Evolutionary conservation across 768 basidiomycete species (phyloP), one percentile per base, ranked within the genome.

Genomic region (Lepiota venenata): DNA sequence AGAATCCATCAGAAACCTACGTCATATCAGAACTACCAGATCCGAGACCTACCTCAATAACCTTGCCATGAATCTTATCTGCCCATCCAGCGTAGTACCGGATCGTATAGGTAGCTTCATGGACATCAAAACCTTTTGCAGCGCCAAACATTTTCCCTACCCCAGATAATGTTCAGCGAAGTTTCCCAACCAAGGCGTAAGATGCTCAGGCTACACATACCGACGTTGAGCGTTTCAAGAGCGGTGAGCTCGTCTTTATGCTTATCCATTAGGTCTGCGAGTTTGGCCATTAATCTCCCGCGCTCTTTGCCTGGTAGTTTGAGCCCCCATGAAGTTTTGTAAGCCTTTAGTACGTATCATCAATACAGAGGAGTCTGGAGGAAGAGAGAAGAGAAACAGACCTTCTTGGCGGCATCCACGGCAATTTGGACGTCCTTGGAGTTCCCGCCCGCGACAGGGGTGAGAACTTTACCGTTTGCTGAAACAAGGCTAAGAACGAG

Each of bases 51-150:
- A 32, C 32, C 8, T 93, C 89, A 65, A 92, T 84, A 5, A 82
- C 83, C 66, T 89, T 81, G 2, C 88, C 91, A 5, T 78, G 73
- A 47, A 88, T 71, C 73, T 95, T 96, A 74, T 94, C 93, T 20
- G 92, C 90, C 85, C 90, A 91, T 15, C 93, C 94, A 44, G 84
- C 90, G 61, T 88, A 98, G 71, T 95, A 96, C 37, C 82, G 75
- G 59, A 93, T 67, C 35, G 75, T 73, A 29, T 67, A 72, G 54
- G 84, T 74, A 0, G 78, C 68, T 50, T 67, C 68, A 0, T 63
- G 61, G 1, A 89, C 65, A 59, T 90, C 89, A 0, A 63, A 67
- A 16, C 62, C 67, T 56, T 74, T 79, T 12, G 83, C 74, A 66
- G 68, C 73, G 8, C 46, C 39, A 63, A 75, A 84, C 1, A 81